Evolutionary conservation across 306 rosid species (phyloP), one percentile per base, ranked within the genome.

Genomic region (Albizia julibrissin): DNA sequence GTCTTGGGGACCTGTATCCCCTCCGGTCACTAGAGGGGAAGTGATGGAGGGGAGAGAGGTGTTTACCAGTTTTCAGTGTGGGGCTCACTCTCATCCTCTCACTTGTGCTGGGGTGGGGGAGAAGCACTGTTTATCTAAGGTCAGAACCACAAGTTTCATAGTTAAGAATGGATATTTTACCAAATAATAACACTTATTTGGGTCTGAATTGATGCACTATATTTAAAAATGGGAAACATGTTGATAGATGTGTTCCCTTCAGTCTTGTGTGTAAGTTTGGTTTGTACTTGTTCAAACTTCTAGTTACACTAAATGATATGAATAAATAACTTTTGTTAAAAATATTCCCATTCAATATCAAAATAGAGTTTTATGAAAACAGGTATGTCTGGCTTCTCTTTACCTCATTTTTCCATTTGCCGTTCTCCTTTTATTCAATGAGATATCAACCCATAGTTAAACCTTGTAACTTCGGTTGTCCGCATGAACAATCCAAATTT

Each of bases 141-240:
- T 29, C 61, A 40, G 26, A 64, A 65, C 49, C 49, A 16, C 31
- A 27, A 42, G 46, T 78, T 81, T n/a, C 84, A 22, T 64, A 72
- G 64, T 64, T 73, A 21, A 83, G 74, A 39, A 34, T 72, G 74
- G 49, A 71, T 68, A 59, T 59, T 56, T 69, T 44, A 47, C 62
- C 50, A 39, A 69, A 43, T 52, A 74, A 58, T 3, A n/a, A 34
- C 56, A 43, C 47, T 43, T 43, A 43, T 43, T 43, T 43, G 47
- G 13, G 47, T 43, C 46, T 42, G 46, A 43, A 43, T 43, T 43
- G 47, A 43, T 43, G 14, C 3, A 13, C 14, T 43, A 11, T 43
- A 43, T 43, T 43, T 43, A 43, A 8, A 43, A 43, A 10, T 43
- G 47, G 47, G 47, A 43, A 43, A 1, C 47, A 10, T 43, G 47